Percentiles rank a stretch among this genome's conserved stretches.
Conservation (phyloP, 768 basidiomycete genomes). For the Pisolithus orientalis region DNA sequence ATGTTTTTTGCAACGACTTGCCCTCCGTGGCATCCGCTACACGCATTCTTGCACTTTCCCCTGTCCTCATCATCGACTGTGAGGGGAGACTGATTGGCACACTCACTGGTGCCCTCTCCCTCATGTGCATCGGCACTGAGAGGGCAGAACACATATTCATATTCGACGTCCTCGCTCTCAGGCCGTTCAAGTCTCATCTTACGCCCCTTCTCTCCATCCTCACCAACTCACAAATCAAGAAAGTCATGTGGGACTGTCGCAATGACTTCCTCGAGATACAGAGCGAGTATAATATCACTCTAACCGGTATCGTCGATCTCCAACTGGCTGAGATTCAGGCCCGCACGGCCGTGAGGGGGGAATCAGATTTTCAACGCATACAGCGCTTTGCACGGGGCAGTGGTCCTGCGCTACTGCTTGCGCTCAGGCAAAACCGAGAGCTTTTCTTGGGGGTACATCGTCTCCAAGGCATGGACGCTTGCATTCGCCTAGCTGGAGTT, state of each 20-base stretch:
- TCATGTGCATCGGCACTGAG: conserved; percentile 30
- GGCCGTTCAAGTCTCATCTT: conserved; percentile 12
- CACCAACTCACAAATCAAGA: conserved; percentile 22
- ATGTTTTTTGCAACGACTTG: conserved; percentile 13
- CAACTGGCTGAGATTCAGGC: conserved; percentile 35
- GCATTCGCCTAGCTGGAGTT: conserved; percentile 21
- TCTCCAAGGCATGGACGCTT: conserved; percentile 32
- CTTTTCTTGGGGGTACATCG: conserved; percentile 27
- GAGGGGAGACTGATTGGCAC: conserved; percentile 32
- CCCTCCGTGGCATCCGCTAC: conserved; percentile 13
- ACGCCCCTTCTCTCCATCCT: conserved; percentile 24
- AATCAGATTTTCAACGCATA: conserved; percentile 21
- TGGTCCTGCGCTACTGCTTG: conserved; percentile 16
- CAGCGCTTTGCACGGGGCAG: conserved; percentile 20
- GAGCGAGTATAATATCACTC: conserved; percentile 18
- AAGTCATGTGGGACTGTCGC: conserved; percentile 39
- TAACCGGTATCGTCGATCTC: conserved; percentile 33
- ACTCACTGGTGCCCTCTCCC: conserved; percentile 25
- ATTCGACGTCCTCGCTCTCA: conserved; percentile 31
- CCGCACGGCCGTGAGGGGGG: conserved; percentile 18
- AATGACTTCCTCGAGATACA: conserved; percentile 34
- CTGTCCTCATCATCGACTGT: conserved; percentile 33
- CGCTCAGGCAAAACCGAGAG: conserved; percentile 18
- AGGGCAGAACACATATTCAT: conserved; percentile 29
- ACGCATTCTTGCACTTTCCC: conserved; percentile 13